These are phyloP conservation scores for Amorphotheca resinae DNA, from an alignment of 495 filamentous ascomycete genomes.

Conservation along the genomic window DNA sequence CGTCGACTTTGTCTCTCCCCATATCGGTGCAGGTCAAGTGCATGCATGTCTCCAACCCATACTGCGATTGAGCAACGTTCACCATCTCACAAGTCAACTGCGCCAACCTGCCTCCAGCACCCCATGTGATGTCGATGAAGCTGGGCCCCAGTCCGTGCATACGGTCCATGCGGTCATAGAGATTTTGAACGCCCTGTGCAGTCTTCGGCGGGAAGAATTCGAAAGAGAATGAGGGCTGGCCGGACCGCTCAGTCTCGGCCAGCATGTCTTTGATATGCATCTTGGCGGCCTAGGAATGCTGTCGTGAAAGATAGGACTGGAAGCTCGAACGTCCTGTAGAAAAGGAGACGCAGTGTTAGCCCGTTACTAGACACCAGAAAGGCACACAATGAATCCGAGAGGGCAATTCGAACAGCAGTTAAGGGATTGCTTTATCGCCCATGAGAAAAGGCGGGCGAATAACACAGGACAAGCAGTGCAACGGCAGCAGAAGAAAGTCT, in stretches of 20 bases:
- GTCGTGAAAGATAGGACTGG: background rate
- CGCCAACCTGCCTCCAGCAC: conserved; percentile 82
- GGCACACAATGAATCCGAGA: too few species aligned
- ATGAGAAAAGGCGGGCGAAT: too few species aligned
- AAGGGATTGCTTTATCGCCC: too few species aligned
- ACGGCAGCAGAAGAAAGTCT: too few species aligned
- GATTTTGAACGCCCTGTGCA: conserved; percentile 94
- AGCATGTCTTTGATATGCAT: conserved; percentile 92
- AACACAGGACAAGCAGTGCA: too few species aligned
- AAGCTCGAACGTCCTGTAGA: too few species aligned
- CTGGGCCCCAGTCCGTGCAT: conserved; percentile 90
- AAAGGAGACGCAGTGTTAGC: background rate
- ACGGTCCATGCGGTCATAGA: conserved; percentile 98
- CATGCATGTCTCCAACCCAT: conserved; percentile 98
- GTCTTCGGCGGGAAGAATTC: conserved; percentile 99
- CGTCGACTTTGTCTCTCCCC: conserved; percentile 79
- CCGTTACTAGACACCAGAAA: too few species aligned
- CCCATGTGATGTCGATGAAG: conserved; percentile 99
- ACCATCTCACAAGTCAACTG: conserved; percentile 98
- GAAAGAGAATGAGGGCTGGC: conserved; percentile 85
- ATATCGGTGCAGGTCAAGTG: conserved; percentile 98
- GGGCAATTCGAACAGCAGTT: too few species aligned
- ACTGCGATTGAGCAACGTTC: conserved; percentile 86
- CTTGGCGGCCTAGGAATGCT: conserved; percentile 18
- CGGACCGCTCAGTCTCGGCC: conserved; percentile 60